A percentile compares a stretch with the other conserved stretches of the same genome.
Conservation (phyloP, 495 filamentous ascomycete species). For the Hypoxylon subgilvum region DNA sequence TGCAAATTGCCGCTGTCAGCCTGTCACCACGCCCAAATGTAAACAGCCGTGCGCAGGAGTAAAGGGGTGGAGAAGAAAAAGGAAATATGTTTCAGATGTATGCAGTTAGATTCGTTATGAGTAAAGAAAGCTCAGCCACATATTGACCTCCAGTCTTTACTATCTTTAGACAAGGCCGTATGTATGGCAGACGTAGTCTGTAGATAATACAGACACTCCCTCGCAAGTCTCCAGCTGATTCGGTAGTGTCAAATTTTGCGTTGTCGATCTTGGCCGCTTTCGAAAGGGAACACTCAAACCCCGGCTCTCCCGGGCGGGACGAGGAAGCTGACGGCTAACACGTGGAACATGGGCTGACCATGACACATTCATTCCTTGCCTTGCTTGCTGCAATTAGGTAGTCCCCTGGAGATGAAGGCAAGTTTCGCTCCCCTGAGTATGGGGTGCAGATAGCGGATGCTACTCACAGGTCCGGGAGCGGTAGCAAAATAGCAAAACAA, state of each 20-base stretch:
- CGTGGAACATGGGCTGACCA: conserved; percentile 27
- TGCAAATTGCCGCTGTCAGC: no score
- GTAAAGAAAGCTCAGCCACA: neutral
- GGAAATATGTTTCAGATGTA: conserved; percentile 4
- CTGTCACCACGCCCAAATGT: neutral
- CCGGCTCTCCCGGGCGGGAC: conserved; percentile 11
- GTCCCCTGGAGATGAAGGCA: no score
- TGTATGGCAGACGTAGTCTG: no score
- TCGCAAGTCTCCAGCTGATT: neutral
- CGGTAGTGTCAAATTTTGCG: conserved; percentile 18
- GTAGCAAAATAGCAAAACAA: conserved; percentile 7
- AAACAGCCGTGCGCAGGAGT: conserved; percentile 16
- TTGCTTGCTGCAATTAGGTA: neutral
- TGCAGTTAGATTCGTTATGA: neutral
- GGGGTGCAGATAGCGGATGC: conserved; percentile 21
- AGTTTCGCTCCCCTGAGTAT: conserved; percentile 2
- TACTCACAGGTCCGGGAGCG: conserved; percentile 1
- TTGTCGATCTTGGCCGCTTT: conserved; percentile 24
- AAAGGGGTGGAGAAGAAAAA: neutral
- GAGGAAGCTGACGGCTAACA: conserved; percentile 10
- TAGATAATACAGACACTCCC: no score
- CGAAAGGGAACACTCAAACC: conserved; percentile 1
- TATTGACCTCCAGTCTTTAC: neutral
- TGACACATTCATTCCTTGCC: conserved; percentile 15
- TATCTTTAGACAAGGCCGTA: conserved; percentile 8